Evolutionary conservation across 2,329 filamentous ascomycete genomes (phyloP), one percentile per base, ranked within the genome.

Genomic region (Acrocalymma vagum): DNA sequence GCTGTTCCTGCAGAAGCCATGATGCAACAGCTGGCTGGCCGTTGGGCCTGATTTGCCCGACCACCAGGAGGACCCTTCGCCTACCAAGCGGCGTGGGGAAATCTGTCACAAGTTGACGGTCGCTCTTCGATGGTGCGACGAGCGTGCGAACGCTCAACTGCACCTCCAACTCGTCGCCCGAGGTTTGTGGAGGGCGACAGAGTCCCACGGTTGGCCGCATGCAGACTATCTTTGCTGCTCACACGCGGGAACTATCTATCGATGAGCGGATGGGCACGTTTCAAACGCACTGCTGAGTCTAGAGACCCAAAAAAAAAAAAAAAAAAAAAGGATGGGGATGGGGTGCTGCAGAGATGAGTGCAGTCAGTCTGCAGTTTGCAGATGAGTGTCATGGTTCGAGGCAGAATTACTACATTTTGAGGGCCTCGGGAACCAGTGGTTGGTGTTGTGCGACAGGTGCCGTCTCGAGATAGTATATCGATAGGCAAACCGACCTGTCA

Each of bases 101-200:
- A 48, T 36, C 36, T 38, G 46, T 43, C 37, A 51, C 34, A 17
- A 33, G n/a, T 46, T 21, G 44, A 56, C 45, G 54, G 46, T 49
- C 42, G 51, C 51, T 32, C 48, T 43, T 38, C 46, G 16, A 65
- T 69, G 65, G 65, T 69, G 65, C 61, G 62, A 69, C 65, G 54
- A 29, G 38, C 41, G 50, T 49, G 52, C 48, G 50, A 54, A 48
- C 48, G 40, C 38, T 48, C 38, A 32, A 41, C 53, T 62, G 61
- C 61, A 63, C 26, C 37, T 58, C 48, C 51, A 58, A 47, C 52
- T 48, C 42, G 24, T 34, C 38, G 42, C 40, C 36, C n/a, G 29
- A 47, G 33, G 22, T 44, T 45, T 36, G 45, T 52, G 48, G 49
- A 55, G 53, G 56, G 48, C 43, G 38, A 50, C 39, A 27, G 17